Base-by-base conservation (phyloP, 306 rosid species). In the Sechiopsis laciniata region DNA sequence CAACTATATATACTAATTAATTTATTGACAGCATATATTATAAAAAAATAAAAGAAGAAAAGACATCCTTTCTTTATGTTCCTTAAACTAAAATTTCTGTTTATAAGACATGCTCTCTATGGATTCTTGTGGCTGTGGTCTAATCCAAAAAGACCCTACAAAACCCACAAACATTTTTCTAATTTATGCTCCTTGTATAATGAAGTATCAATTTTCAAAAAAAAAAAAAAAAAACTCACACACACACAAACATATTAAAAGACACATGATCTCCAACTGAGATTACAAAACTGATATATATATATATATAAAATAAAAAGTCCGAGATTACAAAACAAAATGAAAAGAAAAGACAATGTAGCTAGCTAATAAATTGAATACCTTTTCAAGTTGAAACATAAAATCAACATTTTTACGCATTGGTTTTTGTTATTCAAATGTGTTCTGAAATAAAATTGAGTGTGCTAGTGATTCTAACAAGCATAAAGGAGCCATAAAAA, bases 91-190 rank as follows among this genome's bases (percentile, higher is more conserved):
- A 57, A 35, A 24, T 59, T 59, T 24, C 40, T 3, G n/a, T 11
- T 59, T 19, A 24, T n/a, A 59, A 12, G 3, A 24, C 52, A 42
- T n/a, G 52, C 24, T 63, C 70, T 63, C 68, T 14, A 8, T 37
- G 52, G 4, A 64, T 21, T 64, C 16, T 37, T 63, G 70, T 63
- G 11, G 8, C 21, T n/a, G 70, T 16, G 20, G 70, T 63, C 12
- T 63, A 32, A 63, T 35, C 70, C 70, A 63, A 63, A 26, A 61
- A 37, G 7, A 14, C 29, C 71, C 71, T 64, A 64, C 71, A 40
- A 42, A 35, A 32, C 8, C 29, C 58, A 55, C 4, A 10, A 56
- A 55, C 26, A 55, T 55, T 37, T 37, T 37, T 37, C 45, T 37
- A 37, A 37, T 37, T 37, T 37, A 37, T 37, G 45, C 8, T 37